Evolutionary conservation across 106 monocot species (phyloP), one percentile per base, ranked within the genome.

Genomic region (Agapanthus africanus): DNA sequence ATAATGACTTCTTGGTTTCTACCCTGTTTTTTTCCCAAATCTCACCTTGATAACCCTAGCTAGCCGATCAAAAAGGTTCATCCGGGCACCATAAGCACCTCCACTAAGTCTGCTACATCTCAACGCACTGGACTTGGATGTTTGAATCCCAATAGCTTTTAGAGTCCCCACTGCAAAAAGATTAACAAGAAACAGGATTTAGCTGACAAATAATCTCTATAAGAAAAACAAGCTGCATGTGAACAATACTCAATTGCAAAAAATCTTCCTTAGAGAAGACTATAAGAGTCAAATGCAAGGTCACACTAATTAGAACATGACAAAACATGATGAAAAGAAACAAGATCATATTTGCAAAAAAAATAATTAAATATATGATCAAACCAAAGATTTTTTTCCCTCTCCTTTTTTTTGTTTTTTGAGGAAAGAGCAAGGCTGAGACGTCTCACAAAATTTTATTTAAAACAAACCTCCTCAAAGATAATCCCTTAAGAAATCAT

Each of bases 21-120:
- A 64, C 51, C 27, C 19, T 19, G 14, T 21, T 67, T 72, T 38
- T 26, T 69, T 73, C 36, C 51, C 36, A 40, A 16, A 19, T 10
- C 67, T 74, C 60, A 97, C 97, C 86, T 83, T 97, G 65, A 97
- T 68, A 64, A 97, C 84, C 77, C 97, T 91, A 37, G 80, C 72
- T 44, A 97, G 26, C 30, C 91, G 81, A 72, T 89, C 87, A 85
- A 97, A 91, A 52, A 97, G 66, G 72, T 92, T 97, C 86, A 86
- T 92, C 50, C 62, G 88, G 30, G 85, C 66, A 66, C 82, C 81
- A 79, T 87, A 76, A 68, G 82, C 84, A 60, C 84, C 84, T 44
- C 80, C 70, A 63, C 77, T 64, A 40, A 37, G 74, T 30, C 69
- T 65, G 70, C 63, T 68, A 74, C 78, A 83, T 77, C 59, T 84